Evolutionary conservation across 2,329 filamentous ascomycete species (phyloP).

Genomic region (Talaromyces sp.): DNA sequence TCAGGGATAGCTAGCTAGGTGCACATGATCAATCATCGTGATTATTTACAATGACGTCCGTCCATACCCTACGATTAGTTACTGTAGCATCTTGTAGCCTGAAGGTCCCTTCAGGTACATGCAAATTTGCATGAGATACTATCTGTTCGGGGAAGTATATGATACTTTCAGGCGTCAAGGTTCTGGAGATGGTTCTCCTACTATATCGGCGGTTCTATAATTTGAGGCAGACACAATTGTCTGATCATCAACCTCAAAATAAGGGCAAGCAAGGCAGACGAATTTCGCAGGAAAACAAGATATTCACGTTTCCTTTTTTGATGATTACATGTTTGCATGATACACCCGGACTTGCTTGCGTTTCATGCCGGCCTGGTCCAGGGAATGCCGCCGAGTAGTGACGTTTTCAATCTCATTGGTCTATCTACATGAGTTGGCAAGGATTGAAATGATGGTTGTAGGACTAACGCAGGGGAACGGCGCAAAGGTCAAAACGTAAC

Average conservation of each 20-base stretch:
- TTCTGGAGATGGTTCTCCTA: neutral
- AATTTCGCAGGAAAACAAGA: neutral
- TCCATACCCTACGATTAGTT: neutral
- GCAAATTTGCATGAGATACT: neutral
- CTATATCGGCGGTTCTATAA: neutral
- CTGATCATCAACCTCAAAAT: neutral
- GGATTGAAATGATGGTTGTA: constrained; percentile 6
- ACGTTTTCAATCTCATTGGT: neutral
- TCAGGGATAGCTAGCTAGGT: neutral
- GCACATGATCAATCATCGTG: neutral
- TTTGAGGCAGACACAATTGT: constrained; percentile 2
- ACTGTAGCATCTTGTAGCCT: neutral
- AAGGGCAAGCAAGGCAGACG: neutral
- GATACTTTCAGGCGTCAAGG: neutral
- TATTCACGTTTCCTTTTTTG: neutral
- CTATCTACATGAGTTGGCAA: neutral
- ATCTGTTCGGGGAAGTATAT: neutral
- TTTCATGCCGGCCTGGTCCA: neutral
- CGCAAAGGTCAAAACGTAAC: neutral
- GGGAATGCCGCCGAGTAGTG: neutral
- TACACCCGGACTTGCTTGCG: neutral
- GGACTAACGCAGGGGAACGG: constrained; percentile 1
- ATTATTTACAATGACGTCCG: neutral
- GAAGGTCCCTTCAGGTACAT: too few species aligned
- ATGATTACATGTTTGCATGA: neutral